Conservation (phyloP, 768 basidiomycete species). For the Piloderma croceum region DNA sequence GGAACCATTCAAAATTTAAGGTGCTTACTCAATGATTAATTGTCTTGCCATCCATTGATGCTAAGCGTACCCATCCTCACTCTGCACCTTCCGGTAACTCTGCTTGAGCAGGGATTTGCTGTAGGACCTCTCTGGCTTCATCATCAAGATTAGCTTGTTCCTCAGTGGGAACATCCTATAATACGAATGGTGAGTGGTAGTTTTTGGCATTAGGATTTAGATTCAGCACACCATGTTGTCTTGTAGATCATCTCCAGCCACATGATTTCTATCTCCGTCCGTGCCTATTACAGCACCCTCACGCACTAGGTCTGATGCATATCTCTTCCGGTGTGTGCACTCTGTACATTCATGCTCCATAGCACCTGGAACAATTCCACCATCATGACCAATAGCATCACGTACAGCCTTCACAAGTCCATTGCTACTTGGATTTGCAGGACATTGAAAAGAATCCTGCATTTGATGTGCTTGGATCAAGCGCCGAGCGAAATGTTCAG, state of each 20-base stretch:
- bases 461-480: constrained; percentile 16
- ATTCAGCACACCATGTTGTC: too few relatives aligned
- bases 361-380: constrained; percentile 11
- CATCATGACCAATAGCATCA: constrained; percentile 11
- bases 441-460: constrained; percentile 5
- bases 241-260: too few relatives aligned
- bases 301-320: constrained; percentile 10
- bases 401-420: constrained; percentile 9
- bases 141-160: too few relatives aligned
- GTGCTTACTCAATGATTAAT: constrained; percentile 19
- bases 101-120: too few relatives aligned
- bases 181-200: constrained; percentile 1
- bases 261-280: too few relatives aligned
- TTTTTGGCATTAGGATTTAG: too few relatives aligned
- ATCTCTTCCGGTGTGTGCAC: constrained; percentile 22
- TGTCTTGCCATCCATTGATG: constrained; percentile 30
- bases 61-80: constrained; percentile 22
- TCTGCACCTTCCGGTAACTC: constrained; percentile 3
- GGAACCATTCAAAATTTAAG: neutral
- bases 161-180: neutral
- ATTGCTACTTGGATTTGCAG: constrained; percentile 12
- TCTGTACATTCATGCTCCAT: constrained; percentile 14
- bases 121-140: too few relatives aligned
- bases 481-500: constrained; percentile 21
- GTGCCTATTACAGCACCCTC: constrained; percentile 9